Evolutionary conservation across 371 early-diverging fungal genomes (phyloP).

Genomic region (Mortierella sp.): DNA sequence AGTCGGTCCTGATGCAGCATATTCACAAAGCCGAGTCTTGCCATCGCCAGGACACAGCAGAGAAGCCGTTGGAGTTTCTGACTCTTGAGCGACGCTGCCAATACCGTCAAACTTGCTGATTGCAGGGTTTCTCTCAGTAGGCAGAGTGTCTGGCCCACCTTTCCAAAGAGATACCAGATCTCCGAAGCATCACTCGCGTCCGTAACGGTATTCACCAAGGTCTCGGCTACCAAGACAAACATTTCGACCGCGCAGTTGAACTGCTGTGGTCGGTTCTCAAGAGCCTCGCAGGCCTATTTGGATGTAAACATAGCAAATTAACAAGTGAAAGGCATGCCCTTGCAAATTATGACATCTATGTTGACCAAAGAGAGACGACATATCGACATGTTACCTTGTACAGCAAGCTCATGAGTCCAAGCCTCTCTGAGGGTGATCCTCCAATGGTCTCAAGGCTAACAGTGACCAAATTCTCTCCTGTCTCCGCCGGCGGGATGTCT

Average conservation of each 20-base stretch:
- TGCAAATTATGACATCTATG: not conserved
- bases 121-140: conserved; percentile 46
- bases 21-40: conserved; percentile 46
- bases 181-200: conserved; percentile 50
- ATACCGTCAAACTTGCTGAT: conserved; percentile 7
- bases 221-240: conserved; percentile 35
- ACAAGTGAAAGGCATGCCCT: not conserved
- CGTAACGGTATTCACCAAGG: conserved; percentile 39
- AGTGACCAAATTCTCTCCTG: not conserved
- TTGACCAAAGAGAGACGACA: not conserved
- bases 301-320: not conserved
- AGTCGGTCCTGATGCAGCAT: conserved; percentile 54
- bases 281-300: conserved; percentile 43
- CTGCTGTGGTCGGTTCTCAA: conserved; percentile 30
- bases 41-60: conserved; percentile 46
- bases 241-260: conserved; percentile 40
- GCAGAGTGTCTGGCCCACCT: conserved; percentile 27
- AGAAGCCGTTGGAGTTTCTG: conserved; percentile 39
- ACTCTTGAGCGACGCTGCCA: conserved; percentile 16
- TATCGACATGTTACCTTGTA: conserved; percentile 51
- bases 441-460: conserved; percentile 25
- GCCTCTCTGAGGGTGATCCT: conserved; percentile 46
- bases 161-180: conserved; percentile 45
- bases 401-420: conserved; percentile 54
- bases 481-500: not conserved